A percentile compares a stretch with the other conserved stretches of the same genome.
Evolutionary conservation across 345 rosid genomes (phyloP).

Genomic region (Gossypium longicalyx): DNA sequence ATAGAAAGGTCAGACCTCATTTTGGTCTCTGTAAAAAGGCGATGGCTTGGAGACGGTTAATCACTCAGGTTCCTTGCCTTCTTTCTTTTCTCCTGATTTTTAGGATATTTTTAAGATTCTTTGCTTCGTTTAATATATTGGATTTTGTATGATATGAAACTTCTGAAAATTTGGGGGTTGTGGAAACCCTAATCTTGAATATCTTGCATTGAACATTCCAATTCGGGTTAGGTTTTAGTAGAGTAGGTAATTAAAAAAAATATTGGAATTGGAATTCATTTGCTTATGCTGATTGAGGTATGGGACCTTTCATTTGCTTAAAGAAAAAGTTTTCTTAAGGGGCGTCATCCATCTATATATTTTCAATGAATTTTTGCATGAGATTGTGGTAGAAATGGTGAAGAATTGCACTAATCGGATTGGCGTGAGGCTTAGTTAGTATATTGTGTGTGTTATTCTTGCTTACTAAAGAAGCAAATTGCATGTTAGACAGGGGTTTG

Average conservation of each 20-base stretch:
- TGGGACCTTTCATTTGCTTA: neutral
- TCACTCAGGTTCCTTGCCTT: conserved; percentile 54
- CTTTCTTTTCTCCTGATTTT: neutral
- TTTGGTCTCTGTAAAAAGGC: conserved; percentile 13
- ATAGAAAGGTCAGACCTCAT: conserved; percentile 19
- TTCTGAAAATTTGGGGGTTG: neutral
- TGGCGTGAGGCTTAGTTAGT: neutral
- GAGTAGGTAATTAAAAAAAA: neutral
- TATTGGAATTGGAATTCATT: neutral
- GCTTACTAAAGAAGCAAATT: neutral
- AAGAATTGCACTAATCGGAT: neutral
- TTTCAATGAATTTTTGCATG: neutral
- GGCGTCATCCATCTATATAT: neutral
- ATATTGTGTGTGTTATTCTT: neutral
- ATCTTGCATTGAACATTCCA: neutral
- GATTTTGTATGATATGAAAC: neutral
- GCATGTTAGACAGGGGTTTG: neutral
- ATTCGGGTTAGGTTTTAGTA: neutral
- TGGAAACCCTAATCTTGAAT: conserved; percentile 17
- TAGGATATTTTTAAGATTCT: neutral
- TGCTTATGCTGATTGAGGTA: no score
- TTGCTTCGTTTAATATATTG: neutral
- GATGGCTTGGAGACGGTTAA: conserved; percentile 92
- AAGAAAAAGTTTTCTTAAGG: neutral
- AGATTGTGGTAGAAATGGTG: neutral